Evolutionary conservation across 345 rosid species (phyloP).

Genomic region (Salix arbutifolia): DNA sequence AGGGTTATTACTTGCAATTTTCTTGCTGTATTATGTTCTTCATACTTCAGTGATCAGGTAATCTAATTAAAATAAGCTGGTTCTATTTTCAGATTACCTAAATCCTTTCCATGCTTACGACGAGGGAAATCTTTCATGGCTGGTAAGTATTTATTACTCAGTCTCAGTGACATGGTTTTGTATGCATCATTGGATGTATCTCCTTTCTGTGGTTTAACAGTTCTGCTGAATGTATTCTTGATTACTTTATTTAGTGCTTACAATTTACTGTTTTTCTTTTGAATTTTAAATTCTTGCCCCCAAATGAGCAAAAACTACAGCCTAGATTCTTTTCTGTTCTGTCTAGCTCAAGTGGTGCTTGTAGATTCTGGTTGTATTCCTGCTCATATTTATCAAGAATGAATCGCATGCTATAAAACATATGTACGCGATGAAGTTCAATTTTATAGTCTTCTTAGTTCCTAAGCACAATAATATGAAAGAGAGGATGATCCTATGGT

Average conservation of each 20-base stretch:
- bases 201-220: not conserved
- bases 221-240: not conserved
- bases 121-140: constrained; percentile 68
- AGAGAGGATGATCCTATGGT: not conserved
- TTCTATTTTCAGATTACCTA: constrained; percentile 43
- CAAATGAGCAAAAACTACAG: not conserved
- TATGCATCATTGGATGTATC: not conserved
- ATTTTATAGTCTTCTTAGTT: not conserved
- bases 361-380: not conserved
- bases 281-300: not conserved
- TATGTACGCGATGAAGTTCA: not conserved
- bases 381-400: not conserved
- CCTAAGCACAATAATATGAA: not conserved
- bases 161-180: not conserved
- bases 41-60: not conserved
- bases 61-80: not conserved
- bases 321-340: not conserved
- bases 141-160: constrained; percentile 33
- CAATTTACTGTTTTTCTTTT: not conserved
- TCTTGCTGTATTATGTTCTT: not conserved
- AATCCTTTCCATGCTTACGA: constrained; percentile 72
- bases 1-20: not conserved
- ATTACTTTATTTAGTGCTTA: not conserved
- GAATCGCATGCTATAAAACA: not conserved
- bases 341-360: not conserved